phyloP scores from a whole-genome alignment of 306 rosid species.

The Luffa aegyptiaca region DNA sequence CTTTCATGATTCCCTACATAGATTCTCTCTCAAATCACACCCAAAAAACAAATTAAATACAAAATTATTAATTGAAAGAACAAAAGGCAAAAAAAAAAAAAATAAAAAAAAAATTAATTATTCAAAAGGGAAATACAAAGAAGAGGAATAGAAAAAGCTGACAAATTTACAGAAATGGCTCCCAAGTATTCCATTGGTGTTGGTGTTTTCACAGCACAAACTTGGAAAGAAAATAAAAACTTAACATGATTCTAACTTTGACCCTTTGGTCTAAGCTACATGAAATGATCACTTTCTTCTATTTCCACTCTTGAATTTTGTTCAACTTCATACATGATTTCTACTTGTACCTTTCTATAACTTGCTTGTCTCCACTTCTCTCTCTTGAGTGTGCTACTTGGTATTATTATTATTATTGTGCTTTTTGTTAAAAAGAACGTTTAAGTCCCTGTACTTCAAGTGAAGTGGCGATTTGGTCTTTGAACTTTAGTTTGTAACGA shows the following conservation, averaged over 20 bases:
- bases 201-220: neutral
- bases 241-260: constrained; percentile 17
- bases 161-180: constrained; percentile 4
- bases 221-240: neutral
- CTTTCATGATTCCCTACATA: constrained; percentile 6
- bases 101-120: neutral
- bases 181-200: neutral
- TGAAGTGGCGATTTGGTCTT: no score
- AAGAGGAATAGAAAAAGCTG: constrained; percentile 1
- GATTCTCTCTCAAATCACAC: constrained; percentile 3
- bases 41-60: neutral
- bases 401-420: neutral
- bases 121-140: neutral
- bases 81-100: neutral
- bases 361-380: neutral
- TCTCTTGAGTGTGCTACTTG: neutral
- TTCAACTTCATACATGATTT: neutral
- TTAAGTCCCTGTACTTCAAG: no score
- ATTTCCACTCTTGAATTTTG: neutral
- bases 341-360: neutral
- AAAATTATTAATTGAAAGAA: neutral
- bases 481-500: no score
- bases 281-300: neutral
- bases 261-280: constrained; percentile 4
- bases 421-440: no score